Evolutionary conservation across 257 asterid species (phyloP).

Genomic region (Solanum acaule): DNA sequence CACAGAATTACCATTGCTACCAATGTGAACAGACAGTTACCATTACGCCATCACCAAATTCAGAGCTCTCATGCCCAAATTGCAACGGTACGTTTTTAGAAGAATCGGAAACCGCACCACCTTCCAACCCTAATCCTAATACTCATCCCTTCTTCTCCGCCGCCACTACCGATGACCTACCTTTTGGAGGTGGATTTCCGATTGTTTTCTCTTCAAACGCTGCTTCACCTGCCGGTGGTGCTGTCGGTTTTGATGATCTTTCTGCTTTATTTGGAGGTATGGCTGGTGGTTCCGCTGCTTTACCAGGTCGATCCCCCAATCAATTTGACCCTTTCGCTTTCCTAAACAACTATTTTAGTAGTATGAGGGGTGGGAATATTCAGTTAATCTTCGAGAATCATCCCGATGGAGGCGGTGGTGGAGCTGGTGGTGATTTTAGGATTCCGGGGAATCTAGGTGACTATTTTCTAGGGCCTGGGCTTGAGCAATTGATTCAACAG

Average conservation of each 20-base stretch:
- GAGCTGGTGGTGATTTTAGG: constrained; percentile 17
- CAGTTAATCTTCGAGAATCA: constrained; percentile 64
- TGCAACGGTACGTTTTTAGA: constrained; percentile 63
- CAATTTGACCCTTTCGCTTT: constrained; percentile 60
- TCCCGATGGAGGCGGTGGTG: constrained; percentile 35
- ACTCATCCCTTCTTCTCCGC: constrained; percentile 18
- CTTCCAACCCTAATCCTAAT: constrained; percentile 6
- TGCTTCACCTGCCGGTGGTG: constrained; percentile 23
- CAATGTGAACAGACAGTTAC: constrained; percentile 55
- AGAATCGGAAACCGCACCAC: constrained; percentile 46
- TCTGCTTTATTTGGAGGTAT: constrained; percentile 11
- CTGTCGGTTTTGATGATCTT: constrained; percentile 14
- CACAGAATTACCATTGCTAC: constrained; percentile 42
- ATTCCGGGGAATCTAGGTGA: constrained; percentile 61
- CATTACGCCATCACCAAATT: constrained; percentile 36
- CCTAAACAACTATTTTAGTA: constrained; percentile 36
- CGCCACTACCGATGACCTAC: constrained; percentile 12
- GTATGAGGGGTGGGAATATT: constrained; percentile 52
- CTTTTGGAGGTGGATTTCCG: constrained; percentile 11
- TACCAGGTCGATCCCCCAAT: constrained; percentile 29
- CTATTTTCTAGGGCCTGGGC: constrained; percentile 72
- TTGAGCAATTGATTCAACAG: constrained; percentile 80
- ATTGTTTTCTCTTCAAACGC: constrained; percentile 19
- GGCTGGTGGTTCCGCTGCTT: background rate
- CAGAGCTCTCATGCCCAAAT: constrained; percentile 67